phyloP scores from a whole-genome alignment of 2,329 filamentous ascomycete species.

The Fusarium buharicum region DNA sequence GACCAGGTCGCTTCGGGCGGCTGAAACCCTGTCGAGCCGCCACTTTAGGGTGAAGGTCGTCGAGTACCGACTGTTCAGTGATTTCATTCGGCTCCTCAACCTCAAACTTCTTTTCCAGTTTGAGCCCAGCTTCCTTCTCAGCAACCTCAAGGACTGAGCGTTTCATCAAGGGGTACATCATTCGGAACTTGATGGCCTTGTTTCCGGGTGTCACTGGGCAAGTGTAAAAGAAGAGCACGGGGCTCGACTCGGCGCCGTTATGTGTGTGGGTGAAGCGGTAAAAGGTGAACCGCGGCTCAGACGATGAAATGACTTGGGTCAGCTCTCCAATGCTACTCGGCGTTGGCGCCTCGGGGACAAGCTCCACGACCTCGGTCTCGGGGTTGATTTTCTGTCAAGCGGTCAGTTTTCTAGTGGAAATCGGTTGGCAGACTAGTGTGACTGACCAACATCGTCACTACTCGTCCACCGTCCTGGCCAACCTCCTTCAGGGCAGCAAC shows the following conservation, averaged over 20 bases:
- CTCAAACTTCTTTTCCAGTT: conserved; percentile 76
- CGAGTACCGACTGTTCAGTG: conserved; percentile 70
- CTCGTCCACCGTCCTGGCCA: conserved; percentile 59
- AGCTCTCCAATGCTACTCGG: conserved; percentile 69
- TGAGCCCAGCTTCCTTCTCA: conserved; percentile 71
- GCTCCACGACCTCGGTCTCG: conserved; percentile 73
- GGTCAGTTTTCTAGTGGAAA: conserved; percentile 9
- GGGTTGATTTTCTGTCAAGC: conserved; percentile 74
- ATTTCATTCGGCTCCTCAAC: conserved; percentile 76
- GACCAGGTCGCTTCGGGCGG: conserved; percentile 81
- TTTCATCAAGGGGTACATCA: conserved; percentile 83
- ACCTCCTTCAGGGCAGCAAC: conserved; percentile 71
- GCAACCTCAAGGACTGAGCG: conserved; percentile 73
- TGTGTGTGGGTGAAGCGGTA: conserved; percentile 73
- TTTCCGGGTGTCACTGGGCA: conserved; percentile 73
- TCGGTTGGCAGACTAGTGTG: not conserved
- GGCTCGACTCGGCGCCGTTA: conserved; percentile 62
- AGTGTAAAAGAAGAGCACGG: conserved; percentile 84
- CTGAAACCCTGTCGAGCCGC: conserved; percentile 76
- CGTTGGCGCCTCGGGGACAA: conserved; percentile 64
- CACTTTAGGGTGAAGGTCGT: conserved; percentile 74
- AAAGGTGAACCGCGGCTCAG: conserved; percentile 81
- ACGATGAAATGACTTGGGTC: conserved; percentile 67
- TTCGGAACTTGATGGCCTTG: conserved; percentile 81
- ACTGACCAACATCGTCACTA: conserved; percentile 74